These are phyloP conservation scores for Sarocladiaceae sp. DNA, from an alignment of 2,329 filamentous ascomycete genomes.

Conservation along the genomic window DNA sequence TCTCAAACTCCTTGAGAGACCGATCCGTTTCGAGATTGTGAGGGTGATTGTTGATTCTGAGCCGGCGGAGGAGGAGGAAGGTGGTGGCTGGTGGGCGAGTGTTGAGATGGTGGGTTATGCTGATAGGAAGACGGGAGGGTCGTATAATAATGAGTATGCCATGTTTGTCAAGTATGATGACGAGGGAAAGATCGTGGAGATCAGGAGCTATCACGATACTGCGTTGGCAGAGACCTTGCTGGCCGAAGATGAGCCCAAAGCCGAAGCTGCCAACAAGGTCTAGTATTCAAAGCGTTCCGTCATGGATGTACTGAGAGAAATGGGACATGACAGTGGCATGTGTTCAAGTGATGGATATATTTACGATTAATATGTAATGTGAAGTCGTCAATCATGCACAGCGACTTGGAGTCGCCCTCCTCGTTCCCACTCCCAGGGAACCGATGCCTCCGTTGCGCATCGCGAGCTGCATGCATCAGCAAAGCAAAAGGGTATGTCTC, in stretches of 20 bases:
- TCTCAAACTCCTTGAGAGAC: slow-evolving; percentile 15
- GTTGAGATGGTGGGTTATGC: slow-evolving; percentile 18
- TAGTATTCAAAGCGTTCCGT: not conserved
- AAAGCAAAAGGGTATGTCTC: slow-evolving; percentile 25
- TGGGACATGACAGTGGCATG: no score
- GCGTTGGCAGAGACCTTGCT: slow-evolving; percentile 17
- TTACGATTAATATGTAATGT: slow-evolving; percentile 4
- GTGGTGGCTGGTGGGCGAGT: slow-evolving; percentile 18
- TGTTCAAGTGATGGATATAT: not conserved
- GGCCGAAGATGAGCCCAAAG: slow-evolving; percentile 5
- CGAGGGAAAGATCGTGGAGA: slow-evolving; percentile 19
- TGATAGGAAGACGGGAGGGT: slow-evolving; percentile 14
- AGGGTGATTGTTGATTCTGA: slow-evolving; percentile 19
- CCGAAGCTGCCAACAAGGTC: not conserved
- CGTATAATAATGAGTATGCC: slow-evolving; percentile 21
- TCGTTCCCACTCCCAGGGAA: not conserved
- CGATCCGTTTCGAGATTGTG: slow-evolving; percentile 18
- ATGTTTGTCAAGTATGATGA: slow-evolving; percentile 20
- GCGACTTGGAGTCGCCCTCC: not conserved
- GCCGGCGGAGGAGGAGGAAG: slow-evolving; percentile 13
- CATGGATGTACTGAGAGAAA: no score
- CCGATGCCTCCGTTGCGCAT: not conserved
- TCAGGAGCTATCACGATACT: slow-evolving; percentile 20
- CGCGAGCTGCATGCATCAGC: slow-evolving; percentile 5
- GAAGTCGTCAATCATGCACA: slow-evolving; percentile 6